Evolutionary conservation across 257 asterid genomes (phyloP).

Genomic region (Thymus mandschuricus): DNA sequence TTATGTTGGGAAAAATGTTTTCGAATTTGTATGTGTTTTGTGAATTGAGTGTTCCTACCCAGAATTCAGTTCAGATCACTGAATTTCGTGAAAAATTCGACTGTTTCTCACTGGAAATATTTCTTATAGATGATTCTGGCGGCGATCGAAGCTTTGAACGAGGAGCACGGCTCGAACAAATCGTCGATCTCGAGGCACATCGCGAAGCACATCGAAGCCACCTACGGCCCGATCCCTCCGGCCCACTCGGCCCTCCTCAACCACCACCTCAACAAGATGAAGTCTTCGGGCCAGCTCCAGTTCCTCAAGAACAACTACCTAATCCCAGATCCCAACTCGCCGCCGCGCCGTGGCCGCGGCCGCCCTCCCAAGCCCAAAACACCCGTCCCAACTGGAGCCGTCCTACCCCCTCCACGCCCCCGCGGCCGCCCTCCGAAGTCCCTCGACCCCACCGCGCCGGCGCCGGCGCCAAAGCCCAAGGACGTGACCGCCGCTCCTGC

Average conservation of each 20-base stretch:
- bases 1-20: no score
- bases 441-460: slow-evolving; percentile 46
- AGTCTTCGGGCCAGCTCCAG: slow-evolving; percentile 57
- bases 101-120: background rate
- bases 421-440: slow-evolving; percentile 81
- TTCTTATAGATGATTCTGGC: slow-evolving; percentile 59
- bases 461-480: slow-evolving; percentile 45
- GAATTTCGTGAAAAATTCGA: background rate
- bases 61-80: background rate
- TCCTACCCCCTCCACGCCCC: slow-evolving; percentile 55
- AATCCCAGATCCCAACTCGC: slow-evolving; percentile 64
- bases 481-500: slow-evolving; percentile 28
- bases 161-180: slow-evolving; percentile 62
- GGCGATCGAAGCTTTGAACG: slow-evolving; percentile 63
- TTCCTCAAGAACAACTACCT: slow-evolving; percentile 70
- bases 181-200: slow-evolving; percentile 55
- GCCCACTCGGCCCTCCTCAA: slow-evolving; percentile 62
- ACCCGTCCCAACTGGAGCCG: slow-evolving; percentile 39
- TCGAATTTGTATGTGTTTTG: background rate
- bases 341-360: slow-evolving; percentile 91
- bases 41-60: slow-evolving; percentile 21
- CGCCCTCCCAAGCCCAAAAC: slow-evolving; percentile 87
- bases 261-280: slow-evolving; percentile 77
- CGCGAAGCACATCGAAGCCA: slow-evolving; percentile 52
- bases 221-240: slow-evolving; percentile 60